Conservation (phyloP, 202 grass and related monocot species). For the Panicum hallii region DNA sequence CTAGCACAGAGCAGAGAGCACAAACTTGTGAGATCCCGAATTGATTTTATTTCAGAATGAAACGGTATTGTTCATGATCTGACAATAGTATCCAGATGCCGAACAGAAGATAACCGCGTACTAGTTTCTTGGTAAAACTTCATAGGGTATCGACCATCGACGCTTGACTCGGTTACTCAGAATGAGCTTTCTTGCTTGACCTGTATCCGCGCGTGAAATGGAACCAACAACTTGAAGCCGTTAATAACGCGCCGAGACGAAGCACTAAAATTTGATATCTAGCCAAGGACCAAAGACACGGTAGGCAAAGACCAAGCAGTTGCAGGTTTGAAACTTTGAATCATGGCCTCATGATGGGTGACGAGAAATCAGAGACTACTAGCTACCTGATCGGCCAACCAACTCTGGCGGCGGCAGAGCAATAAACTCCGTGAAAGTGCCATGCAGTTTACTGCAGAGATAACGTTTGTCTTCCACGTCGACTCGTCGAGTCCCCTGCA, state of each 20-base stretch:
- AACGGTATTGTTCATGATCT: not conserved
- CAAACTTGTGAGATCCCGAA: not conserved
- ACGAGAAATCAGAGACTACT: not conserved
- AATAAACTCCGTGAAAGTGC: not conserved
- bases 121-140: slow-evolving; percentile 1
- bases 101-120: not conserved
- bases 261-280: not conserved
- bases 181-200: slow-evolving; percentile 32
- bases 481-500: not conserved
- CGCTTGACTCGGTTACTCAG: not conserved
- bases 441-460: slow-evolving; percentile 3
- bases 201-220: not conserved
- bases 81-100: not conserved
- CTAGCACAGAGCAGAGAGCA: not conserved
- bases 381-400: not conserved
- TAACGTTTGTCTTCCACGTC: not conserved
- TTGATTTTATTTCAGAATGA: not conserved
- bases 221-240: not conserved
- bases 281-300: slow-evolving; percentile 3
- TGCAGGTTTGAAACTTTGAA: slow-evolving; percentile 11
- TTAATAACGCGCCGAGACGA: slow-evolving; percentile 1
- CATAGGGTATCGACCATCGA: not conserved
- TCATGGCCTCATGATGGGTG: not conserved
- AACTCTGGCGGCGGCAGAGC: not conserved
- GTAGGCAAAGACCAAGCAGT: slow-evolving; percentile 11